Conservation (phyloP, 2,329 filamentous ascomycete species). For the Ustilaginoidea virens region DNA sequence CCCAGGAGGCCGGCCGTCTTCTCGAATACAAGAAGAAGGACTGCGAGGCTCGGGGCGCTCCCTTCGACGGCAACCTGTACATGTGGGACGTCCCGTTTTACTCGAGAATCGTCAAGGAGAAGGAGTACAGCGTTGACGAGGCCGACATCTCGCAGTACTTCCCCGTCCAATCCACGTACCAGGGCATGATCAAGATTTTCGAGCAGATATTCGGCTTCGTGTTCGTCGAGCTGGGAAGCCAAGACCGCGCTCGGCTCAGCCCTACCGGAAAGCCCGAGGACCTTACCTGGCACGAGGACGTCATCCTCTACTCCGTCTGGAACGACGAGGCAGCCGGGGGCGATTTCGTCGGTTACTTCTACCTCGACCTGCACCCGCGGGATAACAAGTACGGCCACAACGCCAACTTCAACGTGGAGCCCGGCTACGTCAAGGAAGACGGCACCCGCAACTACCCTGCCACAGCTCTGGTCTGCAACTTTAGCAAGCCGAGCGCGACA, state of each 20-base stretch:
- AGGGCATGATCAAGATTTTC: conserved; percentile 70
- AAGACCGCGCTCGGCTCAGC: conserved; percentile 49
- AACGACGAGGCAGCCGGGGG: conserved; percentile 56
- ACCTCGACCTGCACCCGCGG: conserved; percentile 66
- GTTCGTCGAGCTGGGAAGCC: conserved; percentile 56
- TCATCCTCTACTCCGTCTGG: conserved; percentile 74
- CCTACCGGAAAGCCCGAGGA: conserved; percentile 54
- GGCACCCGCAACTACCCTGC: conserved; percentile 61
- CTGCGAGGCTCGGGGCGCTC: conserved; percentile 39
- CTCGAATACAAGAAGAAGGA: conserved; percentile 60
- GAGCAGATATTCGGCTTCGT: conserved; percentile 68
- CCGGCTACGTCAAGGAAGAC: conserved; percentile 50
- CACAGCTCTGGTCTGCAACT: conserved; percentile 73
- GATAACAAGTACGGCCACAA: conserved; percentile 75
- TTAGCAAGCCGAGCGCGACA: conserved; percentile 61
- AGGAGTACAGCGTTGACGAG: conserved; percentile 67
- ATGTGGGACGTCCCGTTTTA: conserved; percentile 76
- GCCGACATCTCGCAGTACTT: conserved; percentile 74
- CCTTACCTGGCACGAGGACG: conserved; percentile 69
- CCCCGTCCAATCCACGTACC: conserved; percentile 57
- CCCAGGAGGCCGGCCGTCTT: conserved; percentile 55
- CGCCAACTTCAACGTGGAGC: conserved; percentile 71
- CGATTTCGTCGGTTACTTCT: conserved; percentile 67
- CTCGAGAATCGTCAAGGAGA: conserved; percentile 64
- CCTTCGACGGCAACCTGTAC: conserved; percentile 56